Percentiles rank a stretch among this genome's conserved stretches.
These are phyloP conservation scores for Mortierella sp. DNA, from an alignment of 371 early-diverging fungal genomes.

Conservation along the genomic window DNA sequence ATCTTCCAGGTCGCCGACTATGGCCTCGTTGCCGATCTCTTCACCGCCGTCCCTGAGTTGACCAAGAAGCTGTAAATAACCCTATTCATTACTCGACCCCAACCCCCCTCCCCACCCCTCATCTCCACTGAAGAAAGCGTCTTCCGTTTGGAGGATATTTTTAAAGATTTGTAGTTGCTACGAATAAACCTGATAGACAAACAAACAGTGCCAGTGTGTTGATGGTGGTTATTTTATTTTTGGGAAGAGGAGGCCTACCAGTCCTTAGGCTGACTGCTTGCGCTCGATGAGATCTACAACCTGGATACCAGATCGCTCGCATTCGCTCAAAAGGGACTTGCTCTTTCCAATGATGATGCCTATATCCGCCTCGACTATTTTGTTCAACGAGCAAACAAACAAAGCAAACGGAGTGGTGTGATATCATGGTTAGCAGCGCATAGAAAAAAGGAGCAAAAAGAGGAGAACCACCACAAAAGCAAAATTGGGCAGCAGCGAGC, in stretches of 20 bases:
- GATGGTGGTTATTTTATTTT: not conserved
- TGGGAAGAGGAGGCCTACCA: not conserved
- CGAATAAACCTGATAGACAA: constrained; percentile 18
- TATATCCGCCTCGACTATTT: constrained; percentile 62
- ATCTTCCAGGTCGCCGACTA: constrained; percentile 99
- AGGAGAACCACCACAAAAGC: not conserved
- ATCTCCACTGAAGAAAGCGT: not conserved
- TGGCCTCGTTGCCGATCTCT: constrained; percentile 96
- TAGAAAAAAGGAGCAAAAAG: not conserved
- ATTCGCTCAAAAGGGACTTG: constrained; percentile 49
- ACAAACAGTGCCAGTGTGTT: not conserved
- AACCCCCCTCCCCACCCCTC: not conserved
- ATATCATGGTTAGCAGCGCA: not conserved
- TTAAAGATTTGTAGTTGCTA: not conserved
- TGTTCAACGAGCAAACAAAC: not conserved
- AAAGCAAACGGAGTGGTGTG: not conserved
- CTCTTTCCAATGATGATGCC: constrained; percentile 69
- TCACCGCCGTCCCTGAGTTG: constrained; percentile 94
- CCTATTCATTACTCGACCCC: not conserved
- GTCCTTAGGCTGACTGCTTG: not conserved
- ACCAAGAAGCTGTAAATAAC: constrained; percentile 84
- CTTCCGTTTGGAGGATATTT: not conserved
- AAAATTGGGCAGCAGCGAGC: not conserved
- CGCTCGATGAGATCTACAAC: constrained; percentile 36
- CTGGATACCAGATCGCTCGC: constrained; percentile 42